Percentiles rank a stretch among this genome's conserved stretches.
Conservation (phyloP, 1,284 basidiomycete genomes). For the Melampsora americana region DNA sequence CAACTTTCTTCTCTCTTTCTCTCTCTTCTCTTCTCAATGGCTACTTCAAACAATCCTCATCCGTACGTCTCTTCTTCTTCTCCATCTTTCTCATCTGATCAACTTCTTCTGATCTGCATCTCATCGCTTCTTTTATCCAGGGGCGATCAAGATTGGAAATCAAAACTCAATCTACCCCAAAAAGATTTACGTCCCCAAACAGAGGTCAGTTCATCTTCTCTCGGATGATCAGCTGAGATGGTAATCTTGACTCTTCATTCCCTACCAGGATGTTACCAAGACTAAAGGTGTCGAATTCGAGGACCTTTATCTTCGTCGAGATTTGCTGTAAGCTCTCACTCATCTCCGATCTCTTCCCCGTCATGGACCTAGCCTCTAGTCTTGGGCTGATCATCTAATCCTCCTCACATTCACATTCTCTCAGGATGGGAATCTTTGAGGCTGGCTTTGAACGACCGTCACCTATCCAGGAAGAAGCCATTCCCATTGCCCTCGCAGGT, state of each 20-base stretch:
- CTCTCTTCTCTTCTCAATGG: slow-evolving; percentile 23
- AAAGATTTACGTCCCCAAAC: slow-evolving; percentile 90
- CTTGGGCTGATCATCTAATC: slow-evolving; percentile 58
- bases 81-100: background rate
- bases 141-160: slow-evolving; percentile 62
- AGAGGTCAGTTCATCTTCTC: slow-evolving; percentile 59
- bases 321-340: slow-evolving; percentile 24
- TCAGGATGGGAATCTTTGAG: slow-evolving; percentile 84
- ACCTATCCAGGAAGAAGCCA: slow-evolving; percentile 94
- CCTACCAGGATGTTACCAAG: slow-evolving; percentile 70
- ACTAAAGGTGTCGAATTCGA: slow-evolving; percentile 91
- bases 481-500: slow-evolving; percentile 64
- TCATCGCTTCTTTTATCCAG: background rate
- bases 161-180: slow-evolving; percentile 73
- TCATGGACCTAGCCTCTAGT: slow-evolving; percentile 58
- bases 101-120: background rate
- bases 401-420: slow-evolving; percentile 58
- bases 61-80: no score
- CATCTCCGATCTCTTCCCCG: background rate
- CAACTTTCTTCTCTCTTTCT: slow-evolving; percentile 35
- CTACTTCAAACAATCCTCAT: slow-evolving; percentile 13
- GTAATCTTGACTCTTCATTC: slow-evolving; percentile 4
- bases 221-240: background rate
- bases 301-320: slow-evolving; percentile 62
- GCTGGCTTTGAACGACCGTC: slow-evolving; percentile 94